phyloP scores from a whole-genome alignment of 805 yeast species.

The Yarrowia osloensis region DNA sequence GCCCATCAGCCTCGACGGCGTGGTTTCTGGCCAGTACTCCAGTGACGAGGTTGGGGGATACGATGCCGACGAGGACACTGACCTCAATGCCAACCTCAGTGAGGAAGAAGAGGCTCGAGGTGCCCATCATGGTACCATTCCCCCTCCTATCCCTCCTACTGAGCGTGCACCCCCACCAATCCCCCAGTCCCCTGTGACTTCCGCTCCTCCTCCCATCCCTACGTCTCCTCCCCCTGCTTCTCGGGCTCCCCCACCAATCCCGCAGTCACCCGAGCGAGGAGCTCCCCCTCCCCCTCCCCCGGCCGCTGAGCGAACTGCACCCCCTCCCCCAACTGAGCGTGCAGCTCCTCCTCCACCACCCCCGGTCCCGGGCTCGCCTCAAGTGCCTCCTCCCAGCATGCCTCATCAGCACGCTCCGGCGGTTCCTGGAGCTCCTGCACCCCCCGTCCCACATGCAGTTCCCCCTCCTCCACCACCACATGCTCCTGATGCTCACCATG shows the following conservation, averaged over 20 bases:
- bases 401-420: conserved; percentile 35
- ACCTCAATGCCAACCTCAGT: conserved; percentile 36
- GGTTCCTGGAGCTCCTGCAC: conserved; percentile 7
- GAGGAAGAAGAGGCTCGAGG: conserved; percentile 27
- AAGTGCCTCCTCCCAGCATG: conserved; percentile 33
- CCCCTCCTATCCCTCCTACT: conserved; percentile 35
- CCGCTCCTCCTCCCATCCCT: conserved; percentile 35
- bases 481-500: conserved; percentile 35
- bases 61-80: conserved; percentile 66
- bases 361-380: conserved; percentile 35
- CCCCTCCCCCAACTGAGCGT: conserved; percentile 32
- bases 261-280: conserved; percentile 18
- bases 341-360: conserved; percentile 33
- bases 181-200: conserved; percentile 36
- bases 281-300: conserved; percentile 32
- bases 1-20: conserved; percentile 40
- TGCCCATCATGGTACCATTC: conserved; percentile 32
- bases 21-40: conserved; percentile 64
- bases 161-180: conserved; percentile 35
- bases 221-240: conserved; percentile 32
- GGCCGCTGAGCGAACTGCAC: conserved; percentile 30
- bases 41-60: conserved; percentile 56
- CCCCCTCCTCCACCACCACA: conserved; percentile 36
- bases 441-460: conserved; percentile 30
- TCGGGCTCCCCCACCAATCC: conserved; percentile 30